Evolutionary conservation across 805 yeast species (phyloP), one percentile per base, ranked within the genome.

Genomic region (Ogataea naganishii): DNA sequence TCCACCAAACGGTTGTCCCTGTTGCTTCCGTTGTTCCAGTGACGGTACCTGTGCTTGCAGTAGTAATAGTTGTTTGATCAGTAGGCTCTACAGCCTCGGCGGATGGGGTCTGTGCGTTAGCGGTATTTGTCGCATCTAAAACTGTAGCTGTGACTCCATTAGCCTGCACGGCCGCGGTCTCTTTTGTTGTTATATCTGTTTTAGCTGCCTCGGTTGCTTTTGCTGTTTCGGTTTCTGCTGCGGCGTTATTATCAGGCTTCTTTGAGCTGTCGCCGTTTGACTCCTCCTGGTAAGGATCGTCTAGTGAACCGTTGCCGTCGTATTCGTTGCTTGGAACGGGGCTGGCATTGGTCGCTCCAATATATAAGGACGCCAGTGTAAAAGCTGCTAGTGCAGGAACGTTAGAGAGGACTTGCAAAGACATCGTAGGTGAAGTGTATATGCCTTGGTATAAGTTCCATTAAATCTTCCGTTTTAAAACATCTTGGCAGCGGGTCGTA

Each of bases 1-100:
- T 37, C 40, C 41, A 38, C 41, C 41, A 41, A n/a, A 35, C 35
- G 5, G 50, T 36, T 3, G 47, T 35, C 7, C 43, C 16, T 8
- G 26, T 24, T 5, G 24, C 24, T 23, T 11, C 24, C 7, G 24
- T 23, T 14, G 12, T 23, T 6, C 10, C 10, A 20, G 27, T 27
- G 3, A 23, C 26, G n/a, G 29, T 20, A 14, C 37, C 25, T 5
- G 31, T 18, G 5, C 30, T 30, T 5, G 37, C 29, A 13, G 40
- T 20, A 10, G 32, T 24, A 7, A 33, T 9, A 22, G 31, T 24
- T 3, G 8, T 23, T 9, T 19, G 26, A n/a, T 30, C 30, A 8
- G 36, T 23, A n/a, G 36, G 23, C 4, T 28, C 12, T 15, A 23
- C 16, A 25, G 30, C 14, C 7, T 13, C 13, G 6, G 18, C 28